A percentile compares a stretch with the other conserved stretches of the same genome.
phyloP scores from a whole-genome alignment of 83 land plant species.

The Diphasiastrum complanatum region DNA sequence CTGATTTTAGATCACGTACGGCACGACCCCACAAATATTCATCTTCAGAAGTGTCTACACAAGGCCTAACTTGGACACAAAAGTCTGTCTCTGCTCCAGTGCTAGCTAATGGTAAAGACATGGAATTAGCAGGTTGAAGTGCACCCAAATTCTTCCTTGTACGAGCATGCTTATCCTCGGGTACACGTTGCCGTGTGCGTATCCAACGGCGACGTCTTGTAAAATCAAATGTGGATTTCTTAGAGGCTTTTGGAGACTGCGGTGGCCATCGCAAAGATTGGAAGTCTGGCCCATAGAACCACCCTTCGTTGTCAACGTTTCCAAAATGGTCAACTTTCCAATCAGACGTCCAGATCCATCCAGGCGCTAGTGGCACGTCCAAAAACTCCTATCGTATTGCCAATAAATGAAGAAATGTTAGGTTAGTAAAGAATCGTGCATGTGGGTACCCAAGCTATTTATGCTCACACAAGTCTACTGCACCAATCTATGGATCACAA shows the following conservation, averaged over 20 bases:
- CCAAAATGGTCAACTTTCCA: constrained; percentile 59
- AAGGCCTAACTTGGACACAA: constrained; percentile 82
- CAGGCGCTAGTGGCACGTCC: constrained; percentile 55
- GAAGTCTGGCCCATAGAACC: constrained; percentile 79
- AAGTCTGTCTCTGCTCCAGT: constrained; percentile 39
- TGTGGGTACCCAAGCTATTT: too few relatives aligned
- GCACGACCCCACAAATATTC: constrained; percentile 62
- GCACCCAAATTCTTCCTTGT: constrained; percentile 37
- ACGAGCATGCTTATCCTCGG: constrained; percentile 23
- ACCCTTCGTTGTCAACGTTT: constrained; percentile 69
- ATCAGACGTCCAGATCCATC: constrained; percentile 71
- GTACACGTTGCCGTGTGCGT: constrained; percentile 45
- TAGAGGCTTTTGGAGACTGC: constrained; percentile 37
- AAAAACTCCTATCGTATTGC: constrained; percentile 63
- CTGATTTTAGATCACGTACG: constrained; percentile 24
- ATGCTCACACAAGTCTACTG: too few relatives aligned
- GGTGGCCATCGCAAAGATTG: constrained; percentile 60
- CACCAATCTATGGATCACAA: too few relatives aligned
- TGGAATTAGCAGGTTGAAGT: constrained; percentile 52
- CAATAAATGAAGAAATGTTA: not conserved
- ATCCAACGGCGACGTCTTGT: constrained; percentile 71
- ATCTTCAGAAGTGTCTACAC: constrained; percentile 21
- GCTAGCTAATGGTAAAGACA: constrained; percentile 55
- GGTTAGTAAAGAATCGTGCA: not conserved
- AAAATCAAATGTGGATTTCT: constrained; percentile 55